Evolutionary conservation across 2,329 filamentous ascomycete genomes (phyloP), one percentile per base, ranked within the genome.

Genomic region (Passalora sequoiae): DNA sequence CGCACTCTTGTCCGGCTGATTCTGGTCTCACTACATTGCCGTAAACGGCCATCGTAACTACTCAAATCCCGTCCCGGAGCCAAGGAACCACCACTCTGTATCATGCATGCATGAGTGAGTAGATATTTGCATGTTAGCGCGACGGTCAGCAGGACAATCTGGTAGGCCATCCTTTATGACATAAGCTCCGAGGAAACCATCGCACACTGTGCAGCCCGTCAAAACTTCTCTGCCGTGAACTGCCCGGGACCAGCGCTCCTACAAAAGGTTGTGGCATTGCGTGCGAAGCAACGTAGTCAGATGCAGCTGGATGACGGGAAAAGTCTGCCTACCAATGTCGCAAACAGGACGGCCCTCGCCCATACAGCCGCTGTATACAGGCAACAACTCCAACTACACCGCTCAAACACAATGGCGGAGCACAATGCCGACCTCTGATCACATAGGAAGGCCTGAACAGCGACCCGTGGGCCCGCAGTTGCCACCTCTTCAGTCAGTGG

Each of bases 401-500:
- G 69, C 69, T 22, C 68, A 71, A 54, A 69, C 66, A 43, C 69
- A 71, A 51, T 69, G 65, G 43, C 61, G 65, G 41, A 61, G 66
- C 39, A 56, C 60, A 39, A 67, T 71, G 39, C 66, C 67, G 21
- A 57, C 64, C 33, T 62, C 67, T 27, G 57, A 57, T 28, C 71
- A 68, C 53, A 57, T 64, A 33, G 63, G 64, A 45, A 64, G 64
- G 46, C 60, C 66, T 28, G 58, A 57, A 28, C 63, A 66, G 51
- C 63, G 65, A 38, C 56, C 66, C 20, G 64, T 66, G 44, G 67
- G 63, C 39, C 62, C 63, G 22, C 54, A 53, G 16, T 19, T 57
- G 21, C 66, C 68, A 33, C 66, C 66, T 40, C 65, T 67, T 25
- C 52, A 51, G 9, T 30, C 44, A n/a, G 28, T 49, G 31, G 29